Evolutionary conservation across 2,329 filamentous ascomycete species (phyloP), one percentile per base, ranked within the genome.

Genomic region (Rugonectria rugulosa): DNA sequence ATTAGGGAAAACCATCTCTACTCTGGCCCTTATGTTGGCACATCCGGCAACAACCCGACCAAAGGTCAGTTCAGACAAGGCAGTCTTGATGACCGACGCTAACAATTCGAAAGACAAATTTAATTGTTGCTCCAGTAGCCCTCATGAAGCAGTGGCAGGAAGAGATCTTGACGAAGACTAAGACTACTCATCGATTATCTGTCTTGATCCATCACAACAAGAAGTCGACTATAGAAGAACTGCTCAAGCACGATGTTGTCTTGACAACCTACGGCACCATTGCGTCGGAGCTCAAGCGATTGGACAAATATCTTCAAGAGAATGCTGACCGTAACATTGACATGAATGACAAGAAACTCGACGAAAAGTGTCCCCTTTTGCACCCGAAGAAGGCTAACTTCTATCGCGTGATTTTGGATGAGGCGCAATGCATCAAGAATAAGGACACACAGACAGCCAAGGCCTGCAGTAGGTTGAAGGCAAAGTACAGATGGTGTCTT

Each of bases 221-320:
- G 79, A 87, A 86, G 58, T 77, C 83, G 37, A 83, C 85, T 50
- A 79, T 77, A 3, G 73, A 79, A 11, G 84, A 91, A 8, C 78
- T 96, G 36, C 73, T 79, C 46, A 76, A 85, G 12, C 90, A 89
- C 62, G 88, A 94, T 69, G 86, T 97, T 6, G 87, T 97, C 6
- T 82, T 97, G 62, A 95, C 91, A 1, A 96, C 90, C 9, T 97
- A 96, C 67, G 90, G 91, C 27, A 92, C 89, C n/a, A 75, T 97
- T 19, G 71, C 71, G 1, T 63, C 70, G 26, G 81, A 86, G 14
- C 74, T 96, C 21, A 92, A 88, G 68, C 83, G 83, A 43, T 78
- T 85, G 70, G 84, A 74, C 59, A 77, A 65, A 71, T 84, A 82
- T 32, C 73, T 81, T 43, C 76, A 82, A 48, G 73, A 83, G 6